Base-by-base conservation (phyloP, 306 rosid genomes). In the Abrus precatorius region DNA sequence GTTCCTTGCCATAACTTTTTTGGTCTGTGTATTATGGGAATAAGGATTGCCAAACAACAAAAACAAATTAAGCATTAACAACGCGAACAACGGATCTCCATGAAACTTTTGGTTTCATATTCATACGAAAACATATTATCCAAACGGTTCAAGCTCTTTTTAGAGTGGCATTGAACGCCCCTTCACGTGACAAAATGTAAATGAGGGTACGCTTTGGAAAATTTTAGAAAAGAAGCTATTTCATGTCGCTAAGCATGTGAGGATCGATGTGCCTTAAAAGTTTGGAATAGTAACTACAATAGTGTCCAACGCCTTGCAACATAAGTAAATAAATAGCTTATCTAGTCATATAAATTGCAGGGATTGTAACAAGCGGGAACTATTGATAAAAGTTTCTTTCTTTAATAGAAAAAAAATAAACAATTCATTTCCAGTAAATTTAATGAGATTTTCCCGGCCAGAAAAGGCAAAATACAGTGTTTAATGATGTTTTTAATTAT, bases 401-500 rank as follows among this genome's bases (percentile, higher is more conserved):
- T 36, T 13, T 2, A n/a, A 36, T 20, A 20, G 34, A 62, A 34
- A n/a, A 40, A 3, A 9, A n/a, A 1, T 8, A 65, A 40, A 41
- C 4, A 27, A 64, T 3, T 38, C n/a, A 14, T 64, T 29, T n/a
- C 5, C 29, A 36, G 2, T 38, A 64, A 64, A 40, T 64, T 20
- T 41, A 9, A 9, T 43, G 52, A 43, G 38, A 44, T 66, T 14
- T 66, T 66, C 33, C 36, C 40, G 27, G 52, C 13, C 48, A 5
- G 14, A 65, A 65, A 65, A 64, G 30, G 49, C 38, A 52, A 43
- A 9, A 43, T 29, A 68, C 20, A 20, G 49, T 41, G 56, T 11
- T 20, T 41, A 20, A 66, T 66, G 54, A 66, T 66, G 72, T 32
- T 66, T 66, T 41, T 66, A 43, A 41, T 66, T 41, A 43, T 27